These are phyloP conservation scores for Ceriops tagal DNA, from an alignment of 345 rosid genomes.

Conservation along the genomic window DNA sequence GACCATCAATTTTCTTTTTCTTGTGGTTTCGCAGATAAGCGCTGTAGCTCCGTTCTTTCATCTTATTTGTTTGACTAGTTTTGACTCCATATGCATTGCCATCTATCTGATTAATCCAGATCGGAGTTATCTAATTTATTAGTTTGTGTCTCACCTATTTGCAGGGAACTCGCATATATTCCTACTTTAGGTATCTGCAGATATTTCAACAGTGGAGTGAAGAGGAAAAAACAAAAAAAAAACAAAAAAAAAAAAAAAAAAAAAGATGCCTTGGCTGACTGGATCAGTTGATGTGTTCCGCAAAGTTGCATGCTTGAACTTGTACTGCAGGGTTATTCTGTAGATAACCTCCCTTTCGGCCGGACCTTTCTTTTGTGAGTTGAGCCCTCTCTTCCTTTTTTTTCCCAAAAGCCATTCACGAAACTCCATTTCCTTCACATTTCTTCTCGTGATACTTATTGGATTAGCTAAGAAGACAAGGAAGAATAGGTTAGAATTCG, in stretches of 20 bases:
- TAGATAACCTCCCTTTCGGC: slow-evolving; percentile 25
- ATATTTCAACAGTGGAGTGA: slow-evolving; percentile 5
- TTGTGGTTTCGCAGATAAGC: too few relatives aligned
- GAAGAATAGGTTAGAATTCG: background rate
- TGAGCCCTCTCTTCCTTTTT: slow-evolving; percentile 3
- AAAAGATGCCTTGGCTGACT: slow-evolving; percentile 70
- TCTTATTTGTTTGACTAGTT: too few relatives aligned
- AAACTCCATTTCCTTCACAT: slow-evolving; percentile 43
- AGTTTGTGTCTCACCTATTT: background rate
- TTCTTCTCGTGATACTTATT: slow-evolving; percentile 36
- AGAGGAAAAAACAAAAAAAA: slow-evolving; percentile 4
- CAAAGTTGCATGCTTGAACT: slow-evolving; percentile 57
- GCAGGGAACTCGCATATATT: slow-evolving; percentile 9
- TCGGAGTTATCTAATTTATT: too few relatives aligned
- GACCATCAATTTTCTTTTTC: too few relatives aligned
- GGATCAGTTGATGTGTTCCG: slow-evolving; percentile 50
- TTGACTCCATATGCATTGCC: too few relatives aligned
- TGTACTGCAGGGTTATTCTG: slow-evolving; percentile 86
- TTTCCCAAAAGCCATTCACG: slow-evolving; percentile 28
- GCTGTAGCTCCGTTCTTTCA: too few relatives aligned
- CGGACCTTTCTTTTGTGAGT: background rate
- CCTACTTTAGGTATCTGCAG: background rate
- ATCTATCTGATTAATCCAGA: too few relatives aligned
- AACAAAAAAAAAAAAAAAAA: slow-evolving; percentile 14
- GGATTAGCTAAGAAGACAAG: slow-evolving; percentile 39